Percentiles rank a stretch among this genome's conserved stretches.
Evolutionary conservation across 306 rosid species (phyloP).

Genomic region (Mimosa bimucronata): DNA sequence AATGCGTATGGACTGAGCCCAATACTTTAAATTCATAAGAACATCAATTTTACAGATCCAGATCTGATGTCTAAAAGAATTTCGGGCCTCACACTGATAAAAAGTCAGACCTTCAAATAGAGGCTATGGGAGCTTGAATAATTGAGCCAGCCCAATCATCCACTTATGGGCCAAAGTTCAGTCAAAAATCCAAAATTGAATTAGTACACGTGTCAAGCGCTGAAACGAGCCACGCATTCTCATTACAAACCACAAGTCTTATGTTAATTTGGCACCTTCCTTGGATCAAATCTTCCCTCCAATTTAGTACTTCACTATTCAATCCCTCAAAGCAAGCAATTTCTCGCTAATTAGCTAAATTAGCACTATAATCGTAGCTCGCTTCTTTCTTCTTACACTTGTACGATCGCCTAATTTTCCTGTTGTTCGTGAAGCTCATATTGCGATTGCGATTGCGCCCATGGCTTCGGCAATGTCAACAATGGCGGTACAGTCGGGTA

Average conservation of each 20-base stretch:
- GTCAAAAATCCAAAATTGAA: not conserved
- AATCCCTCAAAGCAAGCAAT: not conserved
- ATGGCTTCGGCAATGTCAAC: slow-evolving; percentile 53
- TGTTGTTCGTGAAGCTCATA: no score
- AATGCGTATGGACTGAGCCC: no score
- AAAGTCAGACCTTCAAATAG: no score
- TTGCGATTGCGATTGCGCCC: no score
- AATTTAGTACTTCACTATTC: not conserved
- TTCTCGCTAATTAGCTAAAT: not conserved
- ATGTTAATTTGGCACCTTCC: not conserved
- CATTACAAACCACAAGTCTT: slow-evolving; percentile 54
- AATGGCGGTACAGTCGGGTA: slow-evolving; percentile 51
- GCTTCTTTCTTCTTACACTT: slow-evolving; percentile 1
- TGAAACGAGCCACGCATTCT: slow-evolving; percentile 44
- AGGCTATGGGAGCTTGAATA: not conserved
- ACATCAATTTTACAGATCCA: no score
- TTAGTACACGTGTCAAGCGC: not conserved
- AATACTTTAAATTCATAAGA: no score
- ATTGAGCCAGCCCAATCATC: not conserved
- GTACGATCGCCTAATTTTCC: not conserved
- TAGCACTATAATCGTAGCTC: not conserved
- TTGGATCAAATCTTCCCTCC: not conserved
- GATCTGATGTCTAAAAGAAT: no score
- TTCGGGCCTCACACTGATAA: no score
- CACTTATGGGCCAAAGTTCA: no score